Conservation (phyloP, 805 yeast species). For the Hanseniaspora thailandica region DNA sequence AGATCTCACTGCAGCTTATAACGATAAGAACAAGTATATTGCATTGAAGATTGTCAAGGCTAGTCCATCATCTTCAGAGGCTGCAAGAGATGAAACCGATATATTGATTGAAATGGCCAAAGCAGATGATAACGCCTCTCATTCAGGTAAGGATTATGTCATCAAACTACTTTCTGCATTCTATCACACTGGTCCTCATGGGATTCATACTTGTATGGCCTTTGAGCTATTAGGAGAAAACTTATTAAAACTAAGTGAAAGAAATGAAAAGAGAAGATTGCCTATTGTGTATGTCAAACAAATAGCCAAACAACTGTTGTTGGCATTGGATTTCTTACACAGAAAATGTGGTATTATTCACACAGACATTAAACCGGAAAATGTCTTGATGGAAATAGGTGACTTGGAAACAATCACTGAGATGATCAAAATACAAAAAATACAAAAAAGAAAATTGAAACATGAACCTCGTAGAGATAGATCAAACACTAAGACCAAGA, state of each 20-base stretch:
- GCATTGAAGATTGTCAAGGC: constrained; percentile 91
- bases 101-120: constrained; percentile 56
- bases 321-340: constrained; percentile 55
- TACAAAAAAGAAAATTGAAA: constrained; percentile 36
- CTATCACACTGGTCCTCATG: constrained; percentile 79
- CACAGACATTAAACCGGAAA: constrained; percentile 69
- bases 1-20: constrained; percentile 32
- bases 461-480: constrained; percentile 24
- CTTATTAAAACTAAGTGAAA: constrained; percentile 66
- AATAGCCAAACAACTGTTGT: constrained; percentile 63
- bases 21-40: constrained; percentile 51
- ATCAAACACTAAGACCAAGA: not conserved
- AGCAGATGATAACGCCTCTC: constrained; percentile 21
- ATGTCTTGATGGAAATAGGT: constrained; percentile 67
- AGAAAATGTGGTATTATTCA: constrained; percentile 54
- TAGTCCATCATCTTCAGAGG: constrained; percentile 81
- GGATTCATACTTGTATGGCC: constrained; percentile 90
- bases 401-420: constrained; percentile 69
- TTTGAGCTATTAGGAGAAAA: constrained; percentile 96
- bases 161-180: constrained; percentile 75
- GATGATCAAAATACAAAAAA: constrained; percentile 51
- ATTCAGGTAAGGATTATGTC: constrained; percentile 42
- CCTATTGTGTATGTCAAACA: constrained; percentile 68
- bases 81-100: constrained; percentile 88
- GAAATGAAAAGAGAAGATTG: constrained; percentile 68